phyloP scores from a whole-genome alignment of 2,329 filamentous ascomycete genomes.

The Cladosporium phlei region DNA sequence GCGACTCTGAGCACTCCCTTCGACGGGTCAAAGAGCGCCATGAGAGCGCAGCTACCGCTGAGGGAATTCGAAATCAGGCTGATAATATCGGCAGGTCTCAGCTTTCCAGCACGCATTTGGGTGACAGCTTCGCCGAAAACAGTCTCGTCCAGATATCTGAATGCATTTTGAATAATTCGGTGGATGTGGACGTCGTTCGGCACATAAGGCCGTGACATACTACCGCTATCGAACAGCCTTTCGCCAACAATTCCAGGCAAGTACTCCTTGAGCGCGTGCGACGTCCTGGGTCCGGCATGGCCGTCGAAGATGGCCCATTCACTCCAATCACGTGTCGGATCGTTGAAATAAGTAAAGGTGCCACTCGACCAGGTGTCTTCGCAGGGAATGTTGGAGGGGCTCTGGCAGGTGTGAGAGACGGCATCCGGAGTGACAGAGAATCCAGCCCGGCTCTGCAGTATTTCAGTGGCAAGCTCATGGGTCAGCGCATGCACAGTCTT shows the following conservation, averaged over 20 bases:
- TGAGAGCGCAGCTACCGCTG: slow-evolving; percentile 49
- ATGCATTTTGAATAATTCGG: slow-evolving; percentile 36
- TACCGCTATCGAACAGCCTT: slow-evolving; percentile 18
- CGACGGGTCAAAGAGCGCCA: slow-evolving; percentile 57
- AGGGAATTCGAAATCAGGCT: slow-evolving; percentile 7
- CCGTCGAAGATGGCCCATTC: slow-evolving; percentile 41
- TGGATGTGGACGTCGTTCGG: slow-evolving; percentile 30
- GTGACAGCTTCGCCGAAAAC: slow-evolving; percentile 21
- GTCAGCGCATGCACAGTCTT: slow-evolving; percentile 20
- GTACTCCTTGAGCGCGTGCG: slow-evolving; percentile 23
- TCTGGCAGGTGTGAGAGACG: slow-evolving; percentile 24
- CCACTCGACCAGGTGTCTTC: slow-evolving; percentile 25
- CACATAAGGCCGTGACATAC: slow-evolving; percentile 20
- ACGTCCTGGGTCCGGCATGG: slow-evolving; percentile 33
- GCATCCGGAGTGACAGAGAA: slow-evolving; percentile 23
- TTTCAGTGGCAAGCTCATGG: slow-evolving; percentile 19
- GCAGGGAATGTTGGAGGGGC: slow-evolving; percentile 28
- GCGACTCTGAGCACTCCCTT: slow-evolving; percentile 56
- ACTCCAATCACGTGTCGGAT: slow-evolving; percentile 24
- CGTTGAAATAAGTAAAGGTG: slow-evolving; percentile 20
- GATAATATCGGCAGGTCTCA: slow-evolving; percentile 11
- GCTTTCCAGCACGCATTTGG: background rate
- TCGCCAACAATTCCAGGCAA: slow-evolving; percentile 23
- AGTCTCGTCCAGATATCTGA: slow-evolving; percentile 37
- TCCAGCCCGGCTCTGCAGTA: slow-evolving; percentile 20